phyloP scores from a whole-genome alignment of 2,329 filamentous ascomycete species.

The Tolypocladium pustulatum region DNA sequence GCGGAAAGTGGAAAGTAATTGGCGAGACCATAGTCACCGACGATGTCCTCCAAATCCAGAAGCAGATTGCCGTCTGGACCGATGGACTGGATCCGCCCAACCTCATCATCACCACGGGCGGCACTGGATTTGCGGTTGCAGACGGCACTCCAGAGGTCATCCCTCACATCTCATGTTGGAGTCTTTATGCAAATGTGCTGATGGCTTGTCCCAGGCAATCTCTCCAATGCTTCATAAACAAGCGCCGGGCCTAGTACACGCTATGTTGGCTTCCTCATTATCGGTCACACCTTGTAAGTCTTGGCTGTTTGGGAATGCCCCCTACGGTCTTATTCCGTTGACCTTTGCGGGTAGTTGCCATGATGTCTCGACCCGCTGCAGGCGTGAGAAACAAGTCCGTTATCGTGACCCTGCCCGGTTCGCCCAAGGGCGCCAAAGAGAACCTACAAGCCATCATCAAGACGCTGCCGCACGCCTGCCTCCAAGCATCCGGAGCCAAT shows the following conservation, averaged over 20 bases:
- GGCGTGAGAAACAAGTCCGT: conserved; percentile 74
- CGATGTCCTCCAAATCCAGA: conserved; percentile 63
- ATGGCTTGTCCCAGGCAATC: conserved; percentile 49
- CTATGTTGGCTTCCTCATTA: conserved; percentile 80
- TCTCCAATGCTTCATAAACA: conserved; percentile 68
- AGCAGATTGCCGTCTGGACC: conserved; percentile 60
- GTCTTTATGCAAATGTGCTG: not conserved
- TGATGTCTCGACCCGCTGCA: conserved; percentile 92
- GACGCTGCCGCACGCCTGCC: conserved; percentile 88
- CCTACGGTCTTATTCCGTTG: not conserved
- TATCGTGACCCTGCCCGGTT: conserved; percentile 84
- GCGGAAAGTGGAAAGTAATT: conserved; percentile 59
- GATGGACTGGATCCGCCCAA: conserved; percentile 57
- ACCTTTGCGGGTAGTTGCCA: conserved; percentile 53
- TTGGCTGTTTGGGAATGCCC: not conserved
- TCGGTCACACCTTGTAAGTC: conserved; percentile 78
- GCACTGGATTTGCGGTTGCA: conserved; percentile 79
- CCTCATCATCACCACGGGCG: conserved; percentile 79
- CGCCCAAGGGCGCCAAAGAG: conserved; percentile 88
- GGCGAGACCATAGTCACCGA: conserved; percentile 72
- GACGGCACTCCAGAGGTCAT: conserved; percentile 81
- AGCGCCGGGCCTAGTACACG: conserved; percentile 86
- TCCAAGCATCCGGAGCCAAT: conserved; percentile 74
- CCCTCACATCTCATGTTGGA: too few species aligned
- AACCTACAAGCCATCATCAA: conserved; percentile 84